Evolutionary conservation across 192 early-diverging fungal genomes (phyloP).

Genomic region (Phycomyces nitens): DNA sequence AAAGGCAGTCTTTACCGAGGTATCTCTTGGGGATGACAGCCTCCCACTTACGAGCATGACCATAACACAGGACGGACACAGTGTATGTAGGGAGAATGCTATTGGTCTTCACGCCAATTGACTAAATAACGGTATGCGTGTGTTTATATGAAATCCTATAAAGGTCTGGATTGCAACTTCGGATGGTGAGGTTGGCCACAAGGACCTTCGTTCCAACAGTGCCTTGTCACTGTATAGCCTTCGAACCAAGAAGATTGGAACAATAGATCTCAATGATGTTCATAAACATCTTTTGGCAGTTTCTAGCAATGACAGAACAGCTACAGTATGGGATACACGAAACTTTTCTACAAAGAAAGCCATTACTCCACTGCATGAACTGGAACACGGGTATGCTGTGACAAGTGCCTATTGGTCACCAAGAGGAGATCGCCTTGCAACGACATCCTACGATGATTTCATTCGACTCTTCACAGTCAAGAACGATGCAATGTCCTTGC

Average conservation of each 20-base stretch:
- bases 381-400: constrained; percentile 50
- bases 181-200: constrained; percentile 44
- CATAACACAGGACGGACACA: constrained; percentile 28
- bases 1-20: constrained; percentile 46
- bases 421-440: constrained; percentile 47
- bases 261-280: constrained; percentile 57
- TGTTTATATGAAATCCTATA: not conserved
- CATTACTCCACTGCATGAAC: constrained; percentile 32
- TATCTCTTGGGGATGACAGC: constrained; percentile 24
- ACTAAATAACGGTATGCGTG: no score
- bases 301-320: constrained; percentile 53
- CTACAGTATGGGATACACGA: constrained; percentile 60
- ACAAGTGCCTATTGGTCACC: constrained; percentile 69
- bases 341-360: constrained; percentile 31
- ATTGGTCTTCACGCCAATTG: no score
- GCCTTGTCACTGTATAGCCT: constrained; percentile 26
- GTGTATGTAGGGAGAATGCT: not conserved
- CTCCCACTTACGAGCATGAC: constrained; percentile 43
- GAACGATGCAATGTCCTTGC: constrained; percentile 1
- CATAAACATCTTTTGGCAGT: constrained; percentile 44
- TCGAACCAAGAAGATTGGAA: constrained; percentile 56
- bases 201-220: constrained; percentile 44
- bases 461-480: constrained; percentile 42
- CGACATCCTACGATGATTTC: constrained; percentile 56
- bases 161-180: constrained; percentile 54